phyloP scores from a whole-genome alignment of 1,284 basidiomycete genomes.

The Boletellus deceptivus region DNA sequence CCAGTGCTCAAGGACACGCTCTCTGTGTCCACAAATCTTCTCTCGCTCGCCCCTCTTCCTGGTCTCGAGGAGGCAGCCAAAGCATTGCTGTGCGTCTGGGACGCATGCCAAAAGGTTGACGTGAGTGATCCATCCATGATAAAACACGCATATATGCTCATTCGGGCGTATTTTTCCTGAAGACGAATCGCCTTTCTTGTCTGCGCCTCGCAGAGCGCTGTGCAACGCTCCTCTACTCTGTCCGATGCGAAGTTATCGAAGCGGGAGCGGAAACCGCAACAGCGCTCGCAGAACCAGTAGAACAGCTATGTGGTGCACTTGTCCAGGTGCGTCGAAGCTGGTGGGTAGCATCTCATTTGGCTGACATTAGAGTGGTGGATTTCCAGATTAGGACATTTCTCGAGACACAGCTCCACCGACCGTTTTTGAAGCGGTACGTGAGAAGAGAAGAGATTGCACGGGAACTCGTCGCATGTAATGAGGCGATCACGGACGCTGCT shows the following conservation, averaged over 20 bases:
- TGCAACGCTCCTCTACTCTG: constrained; percentile 46
- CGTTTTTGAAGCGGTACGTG: constrained; percentile 78
- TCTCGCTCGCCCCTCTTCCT: constrained; percentile 55
- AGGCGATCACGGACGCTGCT: constrained; percentile 50
- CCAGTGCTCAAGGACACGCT: constrained; percentile 27
- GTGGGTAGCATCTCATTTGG: not conserved
- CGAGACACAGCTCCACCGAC: constrained; percentile 57
- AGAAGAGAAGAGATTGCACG: constrained; percentile 68
- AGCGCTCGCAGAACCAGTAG: constrained; percentile 36
- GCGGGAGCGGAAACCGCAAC: constrained; percentile 30
- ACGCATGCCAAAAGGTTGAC: constrained; percentile 56
- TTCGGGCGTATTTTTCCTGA: not conserved
- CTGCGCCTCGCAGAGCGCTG: constrained; percentile 52
- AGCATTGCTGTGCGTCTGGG: constrained; percentile 59
- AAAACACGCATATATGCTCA: not conserved
- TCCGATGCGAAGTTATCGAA: constrained; percentile 44
- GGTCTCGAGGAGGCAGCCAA: constrained; percentile 53
- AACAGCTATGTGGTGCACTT: constrained; percentile 36
- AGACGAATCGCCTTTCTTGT: constrained; percentile 57
- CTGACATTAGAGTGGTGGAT: constrained; percentile 22
- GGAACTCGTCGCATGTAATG: constrained; percentile 54
- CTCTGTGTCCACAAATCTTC: constrained; percentile 37
- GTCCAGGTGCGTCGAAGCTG: constrained; percentile 44
- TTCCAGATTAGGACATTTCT: constrained; percentile 51
- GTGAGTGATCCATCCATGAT: constrained; percentile 39